phyloP scores from a whole-genome alignment of 2,329 filamentous ascomycete genomes.

The Fusarium siculi region DNA sequence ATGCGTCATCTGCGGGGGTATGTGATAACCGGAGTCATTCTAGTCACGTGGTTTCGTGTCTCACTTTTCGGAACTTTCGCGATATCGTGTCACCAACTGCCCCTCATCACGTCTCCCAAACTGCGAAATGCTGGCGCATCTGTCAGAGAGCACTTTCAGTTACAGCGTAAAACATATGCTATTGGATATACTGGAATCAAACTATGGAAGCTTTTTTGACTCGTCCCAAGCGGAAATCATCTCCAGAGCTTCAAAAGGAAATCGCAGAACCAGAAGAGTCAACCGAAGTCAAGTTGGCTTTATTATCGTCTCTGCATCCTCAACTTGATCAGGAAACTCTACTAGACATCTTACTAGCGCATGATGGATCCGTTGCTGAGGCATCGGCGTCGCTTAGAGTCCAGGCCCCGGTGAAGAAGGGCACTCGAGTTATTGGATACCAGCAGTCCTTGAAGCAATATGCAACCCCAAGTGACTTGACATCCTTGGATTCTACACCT shows the following conservation, averaged over 20 bases:
- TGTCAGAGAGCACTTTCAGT: background rate
- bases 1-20: conserved; percentile 22
- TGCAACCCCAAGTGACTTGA: conserved; percentile 39
- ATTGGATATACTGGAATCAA: background rate
- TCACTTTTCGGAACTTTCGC: background rate
- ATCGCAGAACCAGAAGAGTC: conserved; percentile 71
- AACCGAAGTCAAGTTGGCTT: conserved; percentile 89
- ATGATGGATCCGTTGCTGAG: conserved; percentile 78
- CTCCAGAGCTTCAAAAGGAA: conserved; percentile 41
- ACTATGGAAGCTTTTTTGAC: conserved; percentile 69
- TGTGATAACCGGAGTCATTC: conserved; percentile 28
- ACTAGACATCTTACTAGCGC: conserved; percentile 81
- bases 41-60: conserved; percentile 46
- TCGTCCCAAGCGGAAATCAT: conserved; percentile 62
- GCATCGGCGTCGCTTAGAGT: conserved; percentile 67
- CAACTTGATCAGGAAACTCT: conserved; percentile 71
- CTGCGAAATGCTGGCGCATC: background rate
- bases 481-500: conserved; percentile 26
- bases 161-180: background rate
- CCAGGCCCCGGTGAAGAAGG: conserved; percentile 48
- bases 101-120: background rate
- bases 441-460: conserved; percentile 73
- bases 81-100: background rate
- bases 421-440: conserved; percentile 56
- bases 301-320: conserved; percentile 82